These are phyloP conservation scores for Theobroma grandiflorum DNA, from an alignment of 441 rosid species.

Conservation along the genomic window DNA sequence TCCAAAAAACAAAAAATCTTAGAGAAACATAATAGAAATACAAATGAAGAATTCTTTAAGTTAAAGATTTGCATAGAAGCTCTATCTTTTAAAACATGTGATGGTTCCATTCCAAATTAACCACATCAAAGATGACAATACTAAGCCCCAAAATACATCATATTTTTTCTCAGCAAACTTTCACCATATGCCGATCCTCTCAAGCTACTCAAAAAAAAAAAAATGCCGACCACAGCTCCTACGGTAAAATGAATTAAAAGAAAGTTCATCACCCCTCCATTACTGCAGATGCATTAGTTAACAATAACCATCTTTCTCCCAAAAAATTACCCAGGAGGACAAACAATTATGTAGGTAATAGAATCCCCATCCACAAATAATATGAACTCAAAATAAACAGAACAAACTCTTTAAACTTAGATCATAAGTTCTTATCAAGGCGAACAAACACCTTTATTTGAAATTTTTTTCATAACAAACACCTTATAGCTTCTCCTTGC, in stretches of 20 bases:
- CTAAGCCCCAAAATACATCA: neutral
- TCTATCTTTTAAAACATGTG: neutral
- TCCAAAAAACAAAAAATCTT: neutral
- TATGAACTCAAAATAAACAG: neutral
- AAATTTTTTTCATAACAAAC: too few relatives aligned
- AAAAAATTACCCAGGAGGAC: neutral
- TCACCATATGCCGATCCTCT: neutral
- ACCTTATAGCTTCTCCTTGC: neutral
- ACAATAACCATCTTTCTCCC: neutral
- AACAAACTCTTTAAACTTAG: neutral
- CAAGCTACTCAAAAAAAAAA: neutral
- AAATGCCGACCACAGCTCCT: neutral
- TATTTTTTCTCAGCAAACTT: conserved; percentile 3
- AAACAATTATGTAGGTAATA: neutral
- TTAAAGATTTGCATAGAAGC: neutral
- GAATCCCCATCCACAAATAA: neutral
- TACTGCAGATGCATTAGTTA: neutral
- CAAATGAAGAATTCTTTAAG: neutral
- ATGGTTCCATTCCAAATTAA: neutral
- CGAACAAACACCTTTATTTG: neutral
- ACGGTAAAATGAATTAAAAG: neutral
- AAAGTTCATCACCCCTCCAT: neutral
- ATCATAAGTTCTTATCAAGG: neutral
- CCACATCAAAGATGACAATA: neutral
- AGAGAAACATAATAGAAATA: neutral